Base-by-base conservation (phyloP, 164 flowering plant species). In the Echeveria elegans region DNA sequence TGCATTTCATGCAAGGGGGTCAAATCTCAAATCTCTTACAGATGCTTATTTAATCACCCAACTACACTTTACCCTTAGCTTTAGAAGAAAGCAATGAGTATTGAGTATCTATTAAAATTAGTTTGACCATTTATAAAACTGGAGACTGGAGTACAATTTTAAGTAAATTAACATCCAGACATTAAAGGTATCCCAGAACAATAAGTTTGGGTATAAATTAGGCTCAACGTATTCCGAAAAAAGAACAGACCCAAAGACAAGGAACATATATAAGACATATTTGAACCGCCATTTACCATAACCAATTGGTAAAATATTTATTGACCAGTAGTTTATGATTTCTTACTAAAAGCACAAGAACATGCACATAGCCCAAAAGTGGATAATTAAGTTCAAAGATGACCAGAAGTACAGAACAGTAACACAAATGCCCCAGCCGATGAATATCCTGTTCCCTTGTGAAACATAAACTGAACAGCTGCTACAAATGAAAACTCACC, bases 401-500 rank as follows among this genome's bases (percentile, higher is more conserved):
- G 2, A 15, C 8, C 3, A 8, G 47, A 2, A 41, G 2, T 2
- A 41, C 3, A 8, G 47, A 2, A 41, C 2, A 10, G 2, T 5
- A 7, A 48, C 23, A 48, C 0, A 7, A 48, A n/a, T 19, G n/a
- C 29, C 28, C 28, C 58, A 52, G 11, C 28, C 21, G 29, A 29
- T 52, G 58, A 24, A 21, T 52, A 23, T 23, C 2, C 11, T 23
- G 26, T 1, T 52, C 14, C 26, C 10, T 52, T 29, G 7, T 9
- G 3, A 52, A 52, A 52, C 8, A 8, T 23, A 45, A 15, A 45
- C 3, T 52, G 14, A 21, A n/a, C n/a, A n/a, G n/a, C n/a, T n/a
- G n/a, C n/a, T 52, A 52, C 7, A 52, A 1, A 24, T 67, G 18
- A 43, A 41, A 67, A 38, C 74, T 68, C 65, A 82, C 82, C 81